A percentile compares a stretch with the other conserved stretches of the same genome.
These are phyloP conservation scores for Cymbidium sinense DNA, from an alignment of 106 monocot genomes.

Conservation along the genomic window DNA sequence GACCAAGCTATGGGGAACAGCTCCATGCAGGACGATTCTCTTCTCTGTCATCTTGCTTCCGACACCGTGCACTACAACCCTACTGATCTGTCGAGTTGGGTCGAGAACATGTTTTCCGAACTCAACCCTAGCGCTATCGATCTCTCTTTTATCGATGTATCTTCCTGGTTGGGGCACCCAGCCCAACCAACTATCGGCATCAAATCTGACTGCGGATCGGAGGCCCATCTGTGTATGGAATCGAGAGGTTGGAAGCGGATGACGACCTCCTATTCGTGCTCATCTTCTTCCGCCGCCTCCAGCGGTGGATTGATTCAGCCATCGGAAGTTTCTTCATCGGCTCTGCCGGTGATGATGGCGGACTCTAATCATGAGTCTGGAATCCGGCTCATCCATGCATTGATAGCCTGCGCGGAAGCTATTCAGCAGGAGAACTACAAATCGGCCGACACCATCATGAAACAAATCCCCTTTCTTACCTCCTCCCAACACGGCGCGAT, in stretches of 20 bases:
- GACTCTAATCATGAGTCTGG: conserved; percentile 60
- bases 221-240: neutral
- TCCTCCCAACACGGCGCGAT: conserved; percentile 60
- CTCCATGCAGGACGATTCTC: conserved; percentile 29
- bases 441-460: conserved; percentile 51
- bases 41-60: conserved; percentile 49
- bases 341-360: conserved; percentile 30
- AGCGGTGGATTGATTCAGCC: neutral
- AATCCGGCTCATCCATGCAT: conserved; percentile 52
- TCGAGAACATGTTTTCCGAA: conserved; percentile 81
- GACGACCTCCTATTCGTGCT: conserved; percentile 21
- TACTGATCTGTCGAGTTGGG: conserved; percentile 73
- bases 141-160: neutral
- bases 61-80: conserved; percentile 85
- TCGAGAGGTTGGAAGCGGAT: conserved; percentile 35
- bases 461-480: conserved; percentile 47
- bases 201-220: conserved; percentile 14
- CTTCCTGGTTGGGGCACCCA: neutral
- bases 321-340: neutral
- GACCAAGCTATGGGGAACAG: conserved; percentile 74
- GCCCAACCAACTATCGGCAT: neutral
- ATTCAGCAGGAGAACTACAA: conserved; percentile 56
- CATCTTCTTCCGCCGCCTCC: conserved; percentile 16
- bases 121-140: conserved; percentile 32
- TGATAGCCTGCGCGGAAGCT: conserved; percentile 72